A percentile compares a stretch with the other conserved stretches of the same genome.
Evolutionary conservation across 306 rosid species (phyloP).

Genomic region (Mimosa pudica): DNA sequence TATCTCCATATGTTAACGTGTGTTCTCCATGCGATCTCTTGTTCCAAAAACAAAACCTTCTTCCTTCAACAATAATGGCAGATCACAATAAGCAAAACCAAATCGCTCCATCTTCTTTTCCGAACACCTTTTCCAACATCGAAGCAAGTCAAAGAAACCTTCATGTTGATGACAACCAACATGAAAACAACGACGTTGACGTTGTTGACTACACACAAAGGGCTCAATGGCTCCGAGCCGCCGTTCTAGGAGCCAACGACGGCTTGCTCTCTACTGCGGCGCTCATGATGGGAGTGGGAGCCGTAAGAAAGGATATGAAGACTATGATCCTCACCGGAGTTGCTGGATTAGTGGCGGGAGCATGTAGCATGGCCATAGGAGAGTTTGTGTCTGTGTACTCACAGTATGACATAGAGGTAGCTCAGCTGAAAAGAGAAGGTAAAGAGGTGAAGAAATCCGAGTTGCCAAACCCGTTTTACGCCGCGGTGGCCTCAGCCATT

Average conservation of each 20-base stretch:
- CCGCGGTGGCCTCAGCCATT: constrained; percentile 34
- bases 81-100: not conserved
- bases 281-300: constrained; percentile 51
- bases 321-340: constrained; percentile 47
- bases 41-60: not conserved
- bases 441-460: not conserved
- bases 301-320: constrained; percentile 39
- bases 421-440: constrained; percentile 36
- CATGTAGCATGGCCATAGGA: constrained; percentile 55
- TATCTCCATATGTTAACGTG: not conserved
- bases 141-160: not conserved
- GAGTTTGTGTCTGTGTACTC: constrained; percentile 52
- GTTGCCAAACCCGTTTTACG: constrained; percentile 42
- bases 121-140: not conserved
- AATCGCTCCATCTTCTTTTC: not conserved
- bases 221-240: constrained; percentile 52
- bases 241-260: constrained; percentile 48
- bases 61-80: constrained; percentile 33
- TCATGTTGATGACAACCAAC: not conserved
- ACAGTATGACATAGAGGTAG: constrained; percentile 42
- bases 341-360: constrained; percentile 43
- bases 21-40: not conserved
- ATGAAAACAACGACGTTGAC: not conserved
- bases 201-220: constrained; percentile 37
- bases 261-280: constrained; percentile 47